Percentiles rank a stretch among this genome's conserved stretches.
Evolutionary conservation across 805 yeast species (phyloP).

Genomic region (Cyberlindnera nakhonratchasimensis): DNA sequence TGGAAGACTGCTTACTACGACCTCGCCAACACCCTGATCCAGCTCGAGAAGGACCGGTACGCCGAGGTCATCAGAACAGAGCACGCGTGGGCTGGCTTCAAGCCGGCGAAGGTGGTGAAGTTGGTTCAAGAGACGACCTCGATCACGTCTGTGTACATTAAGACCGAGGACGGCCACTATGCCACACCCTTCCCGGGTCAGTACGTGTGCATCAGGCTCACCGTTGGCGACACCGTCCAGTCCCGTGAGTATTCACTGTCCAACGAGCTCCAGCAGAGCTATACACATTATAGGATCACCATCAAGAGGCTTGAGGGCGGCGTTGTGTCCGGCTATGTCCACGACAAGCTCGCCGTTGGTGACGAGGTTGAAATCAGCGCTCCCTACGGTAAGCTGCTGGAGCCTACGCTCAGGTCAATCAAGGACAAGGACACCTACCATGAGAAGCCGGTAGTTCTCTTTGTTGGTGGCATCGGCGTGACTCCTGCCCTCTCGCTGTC

Average conservation of each 20-base stretch:
- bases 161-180: conserved; percentile 40
- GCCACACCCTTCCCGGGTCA: conserved; percentile 38
- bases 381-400: conserved; percentile 54
- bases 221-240: conserved; percentile 38
- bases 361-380: conserved; percentile 48
- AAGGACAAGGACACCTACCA: conserved; percentile 16
- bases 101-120: conserved; percentile 43
- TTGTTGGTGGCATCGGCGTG: conserved; percentile 66
- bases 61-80: conserved; percentile 25
- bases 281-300: conserved; percentile 52
- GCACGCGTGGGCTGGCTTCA: conserved; percentile 59
- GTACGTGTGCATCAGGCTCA: conserved; percentile 36
- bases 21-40: conserved; percentile 58
- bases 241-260: conserved; percentile 61
- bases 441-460: conserved; percentile 35
- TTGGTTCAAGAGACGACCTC: conserved; percentile 42
- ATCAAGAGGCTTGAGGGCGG: conserved; percentile 50
- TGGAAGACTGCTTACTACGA: conserved; percentile 65
- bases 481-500: conserved; percentile 59
- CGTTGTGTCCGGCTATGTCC: conserved; percentile 47
- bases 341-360: conserved; percentile 45
- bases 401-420: conserved; percentile 24
- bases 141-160: conserved; percentile 50
- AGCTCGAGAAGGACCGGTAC: conserved; percentile 49
- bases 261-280: conserved; percentile 22